Evolutionary conservation across 2,329 filamentous ascomycete genomes (phyloP).

Genomic region (Aspergillus sclerotialis): DNA sequence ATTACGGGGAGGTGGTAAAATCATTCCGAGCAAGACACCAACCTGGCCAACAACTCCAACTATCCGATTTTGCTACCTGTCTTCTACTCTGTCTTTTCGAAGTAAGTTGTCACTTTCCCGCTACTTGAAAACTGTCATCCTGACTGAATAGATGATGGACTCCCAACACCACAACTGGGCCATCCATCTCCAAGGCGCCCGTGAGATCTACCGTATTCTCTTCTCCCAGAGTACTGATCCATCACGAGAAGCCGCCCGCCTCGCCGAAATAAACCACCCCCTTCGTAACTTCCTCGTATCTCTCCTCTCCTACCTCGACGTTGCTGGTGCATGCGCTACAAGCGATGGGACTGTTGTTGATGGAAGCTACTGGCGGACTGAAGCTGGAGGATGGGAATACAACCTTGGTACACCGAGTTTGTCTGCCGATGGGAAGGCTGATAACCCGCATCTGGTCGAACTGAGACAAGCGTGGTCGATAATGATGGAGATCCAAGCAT

Average conservation of each 20-base stretch:
- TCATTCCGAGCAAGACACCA: conserved; percentile 23
- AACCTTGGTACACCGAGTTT: conserved; percentile 27
- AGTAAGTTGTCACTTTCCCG: conserved; percentile 12
- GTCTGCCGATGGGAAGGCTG: conserved; percentile 12
- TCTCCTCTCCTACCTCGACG: conserved; percentile 33
- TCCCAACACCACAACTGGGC: conserved; percentile 32
- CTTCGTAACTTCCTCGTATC: conserved; percentile 33
- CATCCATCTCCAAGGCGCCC: conserved; percentile 33
- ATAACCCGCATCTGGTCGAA: conserved; percentile 18
- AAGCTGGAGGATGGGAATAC: conserved; percentile 33
- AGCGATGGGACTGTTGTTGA: conserved; percentile 31
- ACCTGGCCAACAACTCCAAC: conserved; percentile 15
- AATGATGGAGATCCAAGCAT: conserved; percentile 28
- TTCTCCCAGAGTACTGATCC: conserved; percentile 19
- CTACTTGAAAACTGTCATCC: not conserved
- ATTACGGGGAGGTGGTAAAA: conserved; percentile 32
- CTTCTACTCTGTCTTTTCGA: conserved; percentile 28
- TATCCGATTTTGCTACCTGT: conserved; percentile 29
- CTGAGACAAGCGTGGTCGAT: conserved; percentile 24
- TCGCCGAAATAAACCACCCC: conserved; percentile 26
- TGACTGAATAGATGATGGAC: conserved; percentile 28
- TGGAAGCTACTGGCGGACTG: conserved; percentile 32
- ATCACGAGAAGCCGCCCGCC: conserved; percentile 18
- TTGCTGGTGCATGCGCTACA: conserved; percentile 32
- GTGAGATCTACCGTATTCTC: conserved; percentile 29